Percentiles rank a stretch among this genome's conserved stretches.
Evolutionary conservation across 192 early-diverging fungal species (phyloP).

Genomic region (Rhizophagus clarus): DNA sequence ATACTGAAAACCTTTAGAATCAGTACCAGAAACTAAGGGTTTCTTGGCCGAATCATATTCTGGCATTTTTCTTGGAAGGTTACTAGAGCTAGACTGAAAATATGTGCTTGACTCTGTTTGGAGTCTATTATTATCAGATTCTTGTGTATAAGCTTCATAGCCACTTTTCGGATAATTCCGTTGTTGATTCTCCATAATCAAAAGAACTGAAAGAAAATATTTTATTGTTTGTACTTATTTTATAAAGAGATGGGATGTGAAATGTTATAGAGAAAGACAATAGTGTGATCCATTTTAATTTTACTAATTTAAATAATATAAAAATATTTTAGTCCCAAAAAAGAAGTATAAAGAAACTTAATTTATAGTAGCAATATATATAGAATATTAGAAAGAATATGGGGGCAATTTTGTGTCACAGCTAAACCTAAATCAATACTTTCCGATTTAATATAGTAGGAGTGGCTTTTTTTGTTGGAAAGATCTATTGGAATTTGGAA

Average conservation of each 20-base stretch:
- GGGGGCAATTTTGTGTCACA: no score
- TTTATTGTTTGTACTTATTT: no score
- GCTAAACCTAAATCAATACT: no score
- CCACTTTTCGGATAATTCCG: not conserved
- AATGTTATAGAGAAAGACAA: not conserved
- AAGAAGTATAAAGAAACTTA: no score
- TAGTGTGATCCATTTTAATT: no score
- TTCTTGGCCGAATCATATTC: not conserved
- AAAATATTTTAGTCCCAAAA: no score
- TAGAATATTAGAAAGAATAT: no score
- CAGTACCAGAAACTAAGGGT: not conserved
- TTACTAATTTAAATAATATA: no score
- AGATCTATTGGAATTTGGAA: not conserved
- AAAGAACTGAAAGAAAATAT: not conserved
- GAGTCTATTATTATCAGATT: not conserved
- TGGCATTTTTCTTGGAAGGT: not conserved
- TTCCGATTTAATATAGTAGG: no score
- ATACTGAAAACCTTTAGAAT: slow-evolving; percentile 16
- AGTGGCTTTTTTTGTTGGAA: not conserved
- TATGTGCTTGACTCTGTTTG: not conserved
- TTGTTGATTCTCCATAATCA: not conserved
- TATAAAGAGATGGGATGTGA: no score
- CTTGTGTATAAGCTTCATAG: not conserved
- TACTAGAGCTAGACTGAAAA: not conserved
- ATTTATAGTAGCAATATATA: no score